These are phyloP conservation scores for cucumber (Cucumis sativus) DNA, from an alignment of 306 rosid species.

Conservation along the genomic window DNA sequence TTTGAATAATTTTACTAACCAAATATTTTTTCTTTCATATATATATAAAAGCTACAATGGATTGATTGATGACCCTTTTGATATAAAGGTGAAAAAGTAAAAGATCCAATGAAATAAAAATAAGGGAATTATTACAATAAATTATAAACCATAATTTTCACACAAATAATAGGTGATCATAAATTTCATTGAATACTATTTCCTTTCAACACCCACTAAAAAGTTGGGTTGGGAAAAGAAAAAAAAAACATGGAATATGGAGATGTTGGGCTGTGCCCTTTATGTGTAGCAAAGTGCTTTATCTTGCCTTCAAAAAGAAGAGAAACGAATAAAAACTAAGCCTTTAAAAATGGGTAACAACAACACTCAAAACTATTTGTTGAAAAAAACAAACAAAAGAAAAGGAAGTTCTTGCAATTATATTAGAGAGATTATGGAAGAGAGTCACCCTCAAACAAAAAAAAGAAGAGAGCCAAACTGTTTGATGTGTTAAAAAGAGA, in stretches of 20 bases:
- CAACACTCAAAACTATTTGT: not conserved
- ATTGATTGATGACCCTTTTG: not conserved
- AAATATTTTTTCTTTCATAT: not conserved
- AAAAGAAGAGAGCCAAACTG: not conserved
- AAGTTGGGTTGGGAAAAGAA: not conserved
- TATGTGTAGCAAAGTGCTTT: slow-evolving; percentile 6
- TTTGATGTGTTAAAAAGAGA: not conserved
- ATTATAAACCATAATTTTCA: not conserved
- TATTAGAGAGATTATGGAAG: not conserved
- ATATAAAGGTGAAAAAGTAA: not conserved
- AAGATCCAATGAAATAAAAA: not conserved
- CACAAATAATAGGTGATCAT: not conserved
- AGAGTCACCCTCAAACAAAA: not conserved
- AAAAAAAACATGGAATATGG: slow-evolving; percentile 5
- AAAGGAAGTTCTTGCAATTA: slow-evolving; percentile 1
- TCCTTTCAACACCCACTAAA: not conserved
- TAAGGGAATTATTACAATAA: not conserved
- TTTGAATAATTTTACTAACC: not conserved
- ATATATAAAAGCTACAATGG: not conserved
- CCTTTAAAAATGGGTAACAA: not conserved
- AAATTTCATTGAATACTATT: not conserved
- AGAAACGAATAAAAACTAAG: not conserved
- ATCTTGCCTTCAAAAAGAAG: not conserved
- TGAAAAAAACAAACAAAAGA: not conserved
- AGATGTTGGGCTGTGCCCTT: slow-evolving; percentile 13